Base-by-base conservation (phyloP, 495 filamentous ascomycete species). In the Wilcoxina mikolae region DNA sequence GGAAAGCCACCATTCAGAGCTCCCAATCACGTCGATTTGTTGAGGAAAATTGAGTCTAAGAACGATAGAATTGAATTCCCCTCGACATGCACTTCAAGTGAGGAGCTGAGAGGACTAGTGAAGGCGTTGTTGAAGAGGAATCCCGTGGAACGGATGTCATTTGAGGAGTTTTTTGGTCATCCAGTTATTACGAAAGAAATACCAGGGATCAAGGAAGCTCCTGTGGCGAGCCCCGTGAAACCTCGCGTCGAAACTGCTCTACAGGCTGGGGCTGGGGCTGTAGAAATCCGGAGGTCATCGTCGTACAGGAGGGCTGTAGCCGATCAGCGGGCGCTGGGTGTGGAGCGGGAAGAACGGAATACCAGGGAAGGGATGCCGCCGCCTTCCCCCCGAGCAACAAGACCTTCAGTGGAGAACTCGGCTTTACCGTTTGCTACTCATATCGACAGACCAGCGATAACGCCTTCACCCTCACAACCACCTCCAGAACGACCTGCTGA, bases 1-100 rank as follows among this genome's bases (percentile, higher is more conserved):
- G 91, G 88, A 51, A 83, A 77, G 62, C 88, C 91, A 7, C 91
- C 91, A 0, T 98, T 95, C 68, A 78, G 87, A 48, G 91, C 91
- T 1, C 76, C 77, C 22, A 98, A 98, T 62, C 91, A 98, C 63
- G 87, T 98, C 20, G 91, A 96, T 57, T 73, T 98, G 3, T 76
- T 96, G 3, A 80, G 86, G 49, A 90, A 79, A 69, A 98, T 98
- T 55, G 89, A 96, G 64, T 81, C 80, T 48, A 77, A 78, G 10
- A 82, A 89, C 35, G 91, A 95, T 60, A 72, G 75, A 51, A 91
- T 96, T 65, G 77, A 71, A 53, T 96, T 96, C 55, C 78, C 85
- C 0, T 78, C 81, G 53, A 85, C 87, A 17, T 76, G 76, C 28
- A 70, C 76, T 35, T 73, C 82, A n/a, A 90, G 80, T 54, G 70